Percentiles rank a stretch among this genome's conserved stretches.
Conservation (phyloP, 1,284 basidiomycete genomes). For the Ustilago shanxiensis region DNA sequence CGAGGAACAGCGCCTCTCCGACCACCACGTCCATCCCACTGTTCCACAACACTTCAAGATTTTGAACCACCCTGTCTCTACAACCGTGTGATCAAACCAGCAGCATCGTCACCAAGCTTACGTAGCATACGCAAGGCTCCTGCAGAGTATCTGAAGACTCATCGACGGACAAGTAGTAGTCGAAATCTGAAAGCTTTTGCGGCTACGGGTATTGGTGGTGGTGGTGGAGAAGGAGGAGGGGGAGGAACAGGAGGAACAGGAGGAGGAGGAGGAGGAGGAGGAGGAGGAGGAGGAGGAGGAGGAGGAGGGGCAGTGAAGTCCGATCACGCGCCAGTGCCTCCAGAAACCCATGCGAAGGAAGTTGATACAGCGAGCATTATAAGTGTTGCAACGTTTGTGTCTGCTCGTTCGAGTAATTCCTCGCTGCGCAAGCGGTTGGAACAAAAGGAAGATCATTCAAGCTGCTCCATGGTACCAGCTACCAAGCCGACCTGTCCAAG, state of each 20-base stretch:
- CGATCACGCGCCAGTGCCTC: no score
- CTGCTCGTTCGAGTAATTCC: not conserved
- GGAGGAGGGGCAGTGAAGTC: no score
- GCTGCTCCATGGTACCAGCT: no score
- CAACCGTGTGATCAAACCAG: not conserved
- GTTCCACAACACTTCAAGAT: conserved; percentile 14
- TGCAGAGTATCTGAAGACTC: conserved; percentile 10
- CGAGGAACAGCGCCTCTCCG: not conserved
- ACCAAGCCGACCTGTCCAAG: no score
- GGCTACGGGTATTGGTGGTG: not conserved
- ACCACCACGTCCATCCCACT: conserved; percentile 24
- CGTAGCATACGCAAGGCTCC: conserved; percentile 19
- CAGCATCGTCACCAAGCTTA: not conserved
- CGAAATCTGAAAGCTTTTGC: not conserved
- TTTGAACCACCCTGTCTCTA: not conserved
- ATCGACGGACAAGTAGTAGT: not conserved
- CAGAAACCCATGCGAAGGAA: no score
- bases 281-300: no score
- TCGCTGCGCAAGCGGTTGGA: not conserved
- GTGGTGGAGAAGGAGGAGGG: not conserved
- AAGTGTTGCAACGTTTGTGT: not conserved
- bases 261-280: no score
- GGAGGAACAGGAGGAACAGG: no score
- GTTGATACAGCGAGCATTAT: not conserved
- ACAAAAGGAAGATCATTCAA: no score